Evolutionary conservation across 768 basidiomycete genomes (phyloP), one percentile per base, ranked within the genome.

Genomic region (Tylopilus plumbeoviolaceoides): DNA sequence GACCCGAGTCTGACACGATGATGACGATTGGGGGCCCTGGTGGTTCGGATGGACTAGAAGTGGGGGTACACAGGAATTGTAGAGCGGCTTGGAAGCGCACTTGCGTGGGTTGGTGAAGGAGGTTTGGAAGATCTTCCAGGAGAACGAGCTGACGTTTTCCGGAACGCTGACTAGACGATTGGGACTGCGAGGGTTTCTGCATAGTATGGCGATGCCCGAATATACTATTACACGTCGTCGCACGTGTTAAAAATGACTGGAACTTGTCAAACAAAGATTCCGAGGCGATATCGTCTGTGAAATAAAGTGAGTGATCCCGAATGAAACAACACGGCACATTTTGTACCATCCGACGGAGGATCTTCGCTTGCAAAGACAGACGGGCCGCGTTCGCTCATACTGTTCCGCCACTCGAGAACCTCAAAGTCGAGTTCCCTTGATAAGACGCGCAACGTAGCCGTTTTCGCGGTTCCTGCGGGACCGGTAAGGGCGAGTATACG

Each of bases 391-490:
- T 88, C 87, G 42, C 81, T 84, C 50, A 80, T 73, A 0, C 80
- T 71, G 64, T 87, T 91, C 42, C 79, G 74, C 91, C 94, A 98
- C 64, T 99, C 95, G 21, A 92, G 63, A 33, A 97, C 77, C 46
- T 94, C 87, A 48, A 90, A 82, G 2, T 76, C 81, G 59, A 95
- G 70, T 61, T 95, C 91, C 15, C 71, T 72, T 0, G 90, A 77
- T 20, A 99, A 72, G 2, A 93, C 79, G 25, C 82, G 80, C 3
- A 98, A 59, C 0, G 91, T 91, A 0, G 93, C 80, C 0, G 95
- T 97, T 74, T 99, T 99, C 0, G 83, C 95, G 0, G 84, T 82
- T 1, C 95, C 95, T 8, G 95, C 85, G 0, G 92, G 91, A 1
- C 95, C 95, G 3, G 89, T 89, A 11, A 99, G 71, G 0, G 82